A percentile compares a stretch with the other conserved stretches of the same genome.
phyloP scores from a whole-genome alignment of 371 early-diverging fungal species.

The Mucor mucedo region DNA sequence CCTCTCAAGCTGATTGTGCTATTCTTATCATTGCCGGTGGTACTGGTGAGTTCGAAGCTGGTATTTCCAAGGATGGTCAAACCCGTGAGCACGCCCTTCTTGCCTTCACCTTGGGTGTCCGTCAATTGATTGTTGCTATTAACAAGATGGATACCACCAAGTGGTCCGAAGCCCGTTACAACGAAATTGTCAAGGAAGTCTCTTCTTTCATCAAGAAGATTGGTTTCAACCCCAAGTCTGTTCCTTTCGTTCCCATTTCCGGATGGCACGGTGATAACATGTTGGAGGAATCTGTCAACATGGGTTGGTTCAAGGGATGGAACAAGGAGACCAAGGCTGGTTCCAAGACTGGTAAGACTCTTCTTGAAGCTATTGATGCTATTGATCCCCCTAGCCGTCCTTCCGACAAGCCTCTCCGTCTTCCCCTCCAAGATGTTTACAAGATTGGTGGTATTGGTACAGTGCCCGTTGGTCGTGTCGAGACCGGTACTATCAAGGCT shows the following conservation, averaged over 20 bases:
- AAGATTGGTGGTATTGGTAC: constrained; percentile 98
- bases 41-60: constrained; percentile 98
- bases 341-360: constrained; percentile 82
- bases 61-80: constrained; percentile 99
- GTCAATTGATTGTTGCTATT: constrained; percentile 96
- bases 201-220: constrained; percentile 95
- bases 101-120: constrained; percentile 97
- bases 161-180: constrained; percentile 94
- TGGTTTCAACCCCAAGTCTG: constrained; percentile 91
- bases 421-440: constrained; percentile 97
- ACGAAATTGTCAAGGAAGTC: constrained; percentile 94
- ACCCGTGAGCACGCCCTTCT: constrained; percentile 99
- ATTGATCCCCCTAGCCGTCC: constrained; percentile 93
- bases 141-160: constrained; percentile 99
- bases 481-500: constrained; percentile 91
- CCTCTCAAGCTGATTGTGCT: constrained; percentile 91
- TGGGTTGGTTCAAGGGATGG: constrained; percentile 98
- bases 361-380: constrained; percentile 93
- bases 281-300: constrained; percentile 90
- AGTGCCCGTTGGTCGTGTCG: constrained; percentile 97
- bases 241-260: constrained; percentile 97
- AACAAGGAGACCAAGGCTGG: constrained; percentile 88
- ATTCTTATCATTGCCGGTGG: constrained; percentile 96
- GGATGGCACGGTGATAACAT: constrained; percentile 99
- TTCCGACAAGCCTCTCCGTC: constrained; percentile 95